Evolutionary conservation across 768 basidiomycete genomes (phyloP).

Genomic region (Mycena epipterygia): DNA sequence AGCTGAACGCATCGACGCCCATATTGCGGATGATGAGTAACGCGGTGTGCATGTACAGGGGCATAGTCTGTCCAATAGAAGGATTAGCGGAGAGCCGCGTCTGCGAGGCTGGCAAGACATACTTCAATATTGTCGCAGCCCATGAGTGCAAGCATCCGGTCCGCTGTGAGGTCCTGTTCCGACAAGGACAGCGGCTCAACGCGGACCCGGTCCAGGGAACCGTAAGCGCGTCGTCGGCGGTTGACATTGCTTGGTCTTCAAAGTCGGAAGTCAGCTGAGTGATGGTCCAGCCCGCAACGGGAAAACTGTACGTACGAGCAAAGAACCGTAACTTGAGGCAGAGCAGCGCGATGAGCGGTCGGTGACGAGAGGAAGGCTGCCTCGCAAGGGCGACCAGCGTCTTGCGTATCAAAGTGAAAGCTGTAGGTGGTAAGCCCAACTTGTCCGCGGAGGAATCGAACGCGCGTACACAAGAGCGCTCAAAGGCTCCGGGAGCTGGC

Average conservation of each 20-base stretch:
- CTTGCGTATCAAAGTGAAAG: constrained; percentile 24
- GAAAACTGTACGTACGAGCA: constrained; percentile 25
- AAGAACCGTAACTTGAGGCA: constrained; percentile 32
- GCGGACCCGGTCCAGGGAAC: constrained; percentile 41
- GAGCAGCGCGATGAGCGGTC: neutral
- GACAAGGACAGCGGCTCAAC: constrained; percentile 58
- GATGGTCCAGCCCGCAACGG: neutral
- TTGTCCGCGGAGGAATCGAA: no score
- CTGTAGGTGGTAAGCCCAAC: no score
- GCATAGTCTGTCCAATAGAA: constrained; percentile 28
- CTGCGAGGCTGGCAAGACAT: neutral
- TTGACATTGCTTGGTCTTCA: constrained; percentile 30
- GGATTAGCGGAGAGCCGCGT: neutral
- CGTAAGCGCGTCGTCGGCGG: constrained; percentile 28
- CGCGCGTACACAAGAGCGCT: no score
- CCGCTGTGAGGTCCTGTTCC: constrained; percentile 61
- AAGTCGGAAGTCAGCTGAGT: neutral
- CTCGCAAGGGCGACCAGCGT: constrained; percentile 29
- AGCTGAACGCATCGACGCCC: neutral
- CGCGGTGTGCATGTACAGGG: constrained; percentile 36
- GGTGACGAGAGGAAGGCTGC: constrained; percentile 29
- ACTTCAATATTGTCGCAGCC: constrained; percentile 44
- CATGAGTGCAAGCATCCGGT: constrained; percentile 68
- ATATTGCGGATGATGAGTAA: constrained; percentile 29
- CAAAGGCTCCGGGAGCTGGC: no score